Evolutionary conservation across 176 grass and related monocot genomes (phyloP), one percentile per base, ranked within the genome.

Genomic region (Oryza rufipogon): DNA sequence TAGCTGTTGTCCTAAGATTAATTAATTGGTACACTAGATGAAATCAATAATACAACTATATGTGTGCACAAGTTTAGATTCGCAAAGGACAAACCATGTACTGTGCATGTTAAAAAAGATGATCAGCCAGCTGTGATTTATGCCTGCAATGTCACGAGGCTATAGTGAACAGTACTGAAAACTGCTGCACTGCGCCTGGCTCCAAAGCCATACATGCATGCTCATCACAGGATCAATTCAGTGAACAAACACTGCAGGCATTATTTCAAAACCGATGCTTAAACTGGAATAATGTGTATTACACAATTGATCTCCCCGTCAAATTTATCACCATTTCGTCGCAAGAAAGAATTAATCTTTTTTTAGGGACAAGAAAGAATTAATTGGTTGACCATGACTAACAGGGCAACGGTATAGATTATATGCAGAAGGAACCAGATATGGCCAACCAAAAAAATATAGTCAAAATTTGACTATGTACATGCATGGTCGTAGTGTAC

Each of bases 41-140:
- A 58, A n/a, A 32, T 32, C 2, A 32, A 17, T 58, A 20, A 58
- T 58, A 58, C 17, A 58, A 56, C 17, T 19, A 56, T 56, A 56
- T 56, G 6, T 56, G 52, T 41, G 39, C 54, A 58, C 54, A 58
- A 58, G 54, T 20, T 58, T n/a, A n/a, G 54, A 58, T 58, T 58
- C 17, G 2, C 54, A 58, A 80, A 73, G 80, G 80, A 82, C 69
- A 82, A 47, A 82, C 16, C 16, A 64, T 73, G 69, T 32, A 73
- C 69, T 64, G 52, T 42, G 54, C 54, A 58, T 20, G 54, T 9
- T 58, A 58, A 58, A 73, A 64, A 45, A 73, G 45, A 58, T 8
- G 15, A 32, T 36, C 67, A 64, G 11, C 10, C 19, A 58, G 19
- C 16, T 13, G 69, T 64, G 45, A 33, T 77, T 64, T 42, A 64